Base-by-base conservation (phyloP, 805 yeast genomes). In the Novakomyces olei region DNA sequence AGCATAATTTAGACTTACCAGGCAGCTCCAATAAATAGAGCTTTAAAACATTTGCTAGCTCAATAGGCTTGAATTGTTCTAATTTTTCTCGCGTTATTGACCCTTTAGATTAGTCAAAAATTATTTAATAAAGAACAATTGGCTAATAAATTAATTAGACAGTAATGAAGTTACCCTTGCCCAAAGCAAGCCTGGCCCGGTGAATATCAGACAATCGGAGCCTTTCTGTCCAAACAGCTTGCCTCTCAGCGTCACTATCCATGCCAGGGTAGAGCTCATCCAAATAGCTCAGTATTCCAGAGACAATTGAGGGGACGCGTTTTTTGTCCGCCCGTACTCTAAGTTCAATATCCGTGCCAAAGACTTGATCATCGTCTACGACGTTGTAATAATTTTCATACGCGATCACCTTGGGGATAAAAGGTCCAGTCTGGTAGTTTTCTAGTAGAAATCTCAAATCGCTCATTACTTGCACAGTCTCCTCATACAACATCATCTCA, bases 311-410 rank as follows among this genome's bases (percentile, higher is more conserved):
- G 1, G 92, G 92, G 8, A 79, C 88, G 3, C 67, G 67, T 41
- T 68, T 72, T 39, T 67, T 62, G 44, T 78, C 92, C 33, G 69
- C 59, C 27, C 83, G 60, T 33, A 81, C 67, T 34, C 78, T 65
- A 16, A 72, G 64, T 35, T 70, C 75, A 30, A 79, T 51, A 39
- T 72, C 83, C 30, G 76, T 73, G 8, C 93, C 93, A 54, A 79
- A 79, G 5, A 72, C 71, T 48, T 76, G 85, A 29, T 70, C 63
- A 29, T 53, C 57, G 18, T 35, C 34, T 29, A 69, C 67, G 4
- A 77, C 64, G 39, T 71, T 68, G 50, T 76, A 76, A 53, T 78
- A 79, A 48, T 76, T 77, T 46, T 78, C 91, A 50, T 78, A 79
- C 10, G 75, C 60, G 1, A 66, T 58, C 5, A 73, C 83, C 32